Base-by-base conservation (phyloP, 192 early-diverging fungal genomes). In the Chytriomyces confervae region DNA sequence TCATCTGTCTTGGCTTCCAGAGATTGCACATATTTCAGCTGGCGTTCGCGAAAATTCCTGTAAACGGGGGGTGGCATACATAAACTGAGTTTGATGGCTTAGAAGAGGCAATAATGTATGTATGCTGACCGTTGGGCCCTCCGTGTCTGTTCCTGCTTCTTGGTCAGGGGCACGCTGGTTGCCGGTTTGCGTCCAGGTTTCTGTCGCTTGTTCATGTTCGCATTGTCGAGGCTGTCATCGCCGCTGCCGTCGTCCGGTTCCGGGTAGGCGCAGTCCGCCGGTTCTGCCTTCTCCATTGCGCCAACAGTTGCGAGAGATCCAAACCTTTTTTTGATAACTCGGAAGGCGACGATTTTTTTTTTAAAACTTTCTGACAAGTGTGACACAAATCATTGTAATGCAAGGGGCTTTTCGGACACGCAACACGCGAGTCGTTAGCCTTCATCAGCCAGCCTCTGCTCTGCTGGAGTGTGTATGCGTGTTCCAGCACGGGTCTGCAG, bases 81-180 rank as follows among this genome's bases (percentile, higher is more conserved):
- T 36, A 36, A 36, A 3, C 36, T 36, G 36, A 36, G 36, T 3
- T 36, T 3, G 36, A 36, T 2, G 0, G 53, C 5, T 57, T 57
- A 57, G 53, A 57, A 13, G 53, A 13, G 3, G 53, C 53, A 13
- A 20, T 4, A 57, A 57, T 20, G 53, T n/a, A 57, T 20, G 53
- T n/a, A 20, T 13, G 13, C 53, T 57, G 16, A 57, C 53, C 53
- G 53, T 20, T 57, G 53, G 2, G 53, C 53, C 20, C 53, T 13
- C 53, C 53, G 13, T 20, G 53, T 57, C 53, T 57, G 53, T 57
- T 57, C 53, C 53, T 57, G 53, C 53, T 57, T 57, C 53, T 57
- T 57, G 13, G 53, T 57, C 53, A 57, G 3, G 16, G 53, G 53
- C 53, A n/a, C 53, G 16, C 3, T n/a, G 16, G 53, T 57, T 5